Evolutionary conservation across 192 early-diverging fungal genomes (phyloP), one percentile per base, ranked within the genome.

Genomic region (Podila clonocystis): DNA sequence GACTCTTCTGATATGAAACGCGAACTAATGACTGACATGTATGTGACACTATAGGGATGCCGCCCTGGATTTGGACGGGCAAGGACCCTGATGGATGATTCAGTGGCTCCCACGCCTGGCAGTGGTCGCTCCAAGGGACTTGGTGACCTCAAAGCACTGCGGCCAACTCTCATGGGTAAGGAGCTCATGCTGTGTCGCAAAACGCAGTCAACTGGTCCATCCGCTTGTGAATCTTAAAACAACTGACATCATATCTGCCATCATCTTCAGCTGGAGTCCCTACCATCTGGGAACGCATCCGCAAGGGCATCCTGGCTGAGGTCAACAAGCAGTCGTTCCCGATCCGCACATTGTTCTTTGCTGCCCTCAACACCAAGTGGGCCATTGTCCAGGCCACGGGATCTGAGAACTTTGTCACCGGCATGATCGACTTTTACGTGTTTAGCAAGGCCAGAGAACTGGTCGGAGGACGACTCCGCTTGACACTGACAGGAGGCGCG

Each of bases 251-350:
- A 26, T 22, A 38, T 30, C 26, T 64, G 13, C 48, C 9, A 11
- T 3, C 4, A 28, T 38, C 2, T 29, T 26, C 50, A 79, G 84
- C 85, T 36, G 94, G 93, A 49, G 94, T 94, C 3, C 94, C 94
- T 8, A 87, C 89, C 26, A 91, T 94, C 48, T 94, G 92, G 93
- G 93, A 94, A 65, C 85, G 85, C 20, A 95, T 95, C 73, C 87
- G 92, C 50, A 94, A 95, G 78, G 87, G 86, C 2, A 88, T 94
- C 29, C 33, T 89, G 17, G 69, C 76, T 34, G 90, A 91, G 52
- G 79, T 94, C 66, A 50, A 73, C 63, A 65, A 76, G 72, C 34
- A 76, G 72, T 24, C 85, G 84, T 41, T 79, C 60, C 70, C 74
- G 11, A 60, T 84, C 57, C 85, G 88, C 33, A 76, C 59, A 6